These are phyloP conservation scores for Stagonosporopsis cucurbitacearum DNA, from an alignment of 2,329 filamentous ascomycete species.

Conservation along the genomic window DNA sequence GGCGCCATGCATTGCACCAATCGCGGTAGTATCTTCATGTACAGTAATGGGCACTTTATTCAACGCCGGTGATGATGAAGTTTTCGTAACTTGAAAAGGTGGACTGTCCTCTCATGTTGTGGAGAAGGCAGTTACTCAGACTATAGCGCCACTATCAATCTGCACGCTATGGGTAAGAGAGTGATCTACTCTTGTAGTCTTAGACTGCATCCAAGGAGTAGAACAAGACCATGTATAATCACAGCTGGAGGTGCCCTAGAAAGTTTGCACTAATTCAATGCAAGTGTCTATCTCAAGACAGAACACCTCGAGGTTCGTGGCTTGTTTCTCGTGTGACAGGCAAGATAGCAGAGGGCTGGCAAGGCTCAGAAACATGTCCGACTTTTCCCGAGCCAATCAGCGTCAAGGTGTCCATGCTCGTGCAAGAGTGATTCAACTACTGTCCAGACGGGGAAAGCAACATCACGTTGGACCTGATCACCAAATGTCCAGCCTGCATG, in stretches of 20 bases:
- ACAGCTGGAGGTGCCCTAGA: not conserved
- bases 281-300: not conserved
- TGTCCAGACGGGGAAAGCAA: not conserved
- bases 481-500: not conserved
- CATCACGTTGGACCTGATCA: not conserved
- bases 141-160: too few relatives aligned
- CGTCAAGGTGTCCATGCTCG: not conserved
- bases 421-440: not conserved
- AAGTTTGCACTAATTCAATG: not conserved
- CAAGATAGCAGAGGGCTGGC: not conserved
- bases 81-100: not conserved
- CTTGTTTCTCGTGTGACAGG: not conserved
- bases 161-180: not conserved
- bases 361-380: not conserved
- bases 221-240: not conserved
- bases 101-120: not conserved
- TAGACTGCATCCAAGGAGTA: not conserved
- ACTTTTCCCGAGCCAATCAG: constrained; percentile 1
- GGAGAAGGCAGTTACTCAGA: not conserved
- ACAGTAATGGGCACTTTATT: not conserved
- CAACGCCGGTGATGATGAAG: not conserved
- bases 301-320: not conserved
- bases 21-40: not conserved
- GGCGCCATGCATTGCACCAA: not conserved
- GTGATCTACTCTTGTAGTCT: not conserved